Conservation (phyloP, 306 rosid genomes). For the Ormosia semicastrata region DNA sequence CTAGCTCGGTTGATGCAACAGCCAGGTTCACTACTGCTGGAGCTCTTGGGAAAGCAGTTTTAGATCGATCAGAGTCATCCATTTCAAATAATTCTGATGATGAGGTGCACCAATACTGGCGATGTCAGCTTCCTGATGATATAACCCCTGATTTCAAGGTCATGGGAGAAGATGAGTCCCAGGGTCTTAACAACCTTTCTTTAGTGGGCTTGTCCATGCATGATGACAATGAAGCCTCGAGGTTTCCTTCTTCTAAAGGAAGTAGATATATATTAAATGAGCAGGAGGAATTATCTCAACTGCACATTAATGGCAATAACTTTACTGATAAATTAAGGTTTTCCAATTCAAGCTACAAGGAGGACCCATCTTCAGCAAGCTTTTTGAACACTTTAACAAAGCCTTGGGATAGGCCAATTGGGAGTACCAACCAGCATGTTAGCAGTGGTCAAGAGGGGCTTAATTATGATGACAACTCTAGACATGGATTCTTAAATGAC, state of each 20-base stretch:
- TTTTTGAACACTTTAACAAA: constrained; percentile 44
- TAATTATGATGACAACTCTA: constrained; percentile 53
- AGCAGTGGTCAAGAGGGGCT: constrained; percentile 46
- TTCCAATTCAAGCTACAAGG: constrained; percentile 52
- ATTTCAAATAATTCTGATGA: constrained; percentile 73
- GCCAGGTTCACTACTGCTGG: constrained; percentile 43
- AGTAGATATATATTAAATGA: constrained; percentile 49
- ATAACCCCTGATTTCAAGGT: constrained; percentile 84
- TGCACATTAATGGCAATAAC: constrained; percentile 41
- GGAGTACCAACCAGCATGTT: constrained; percentile 46
- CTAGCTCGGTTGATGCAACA: constrained; percentile 43
- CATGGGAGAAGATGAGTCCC: constrained; percentile 69
- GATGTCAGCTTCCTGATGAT: constrained; percentile 83
- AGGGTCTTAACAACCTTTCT: constrained; percentile 54
- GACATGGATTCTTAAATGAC: constrained; percentile 56
- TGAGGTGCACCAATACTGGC: constrained; percentile 76
- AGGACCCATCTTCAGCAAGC: constrained; percentile 51
- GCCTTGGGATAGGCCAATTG: constrained; percentile 72
- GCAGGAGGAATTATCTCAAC: constrained; percentile 42
- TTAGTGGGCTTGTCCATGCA: constrained; percentile 59
- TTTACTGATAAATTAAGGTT: constrained; percentile 51
- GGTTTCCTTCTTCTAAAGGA: constrained; percentile 49
- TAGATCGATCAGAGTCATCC: constrained; percentile 72
- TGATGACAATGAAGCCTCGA: constrained; percentile 48
- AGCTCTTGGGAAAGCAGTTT: constrained; percentile 64